Evolutionary conservation across 306 rosid species (phyloP).

Genomic region (Cucurbita argyrosperma): DNA sequence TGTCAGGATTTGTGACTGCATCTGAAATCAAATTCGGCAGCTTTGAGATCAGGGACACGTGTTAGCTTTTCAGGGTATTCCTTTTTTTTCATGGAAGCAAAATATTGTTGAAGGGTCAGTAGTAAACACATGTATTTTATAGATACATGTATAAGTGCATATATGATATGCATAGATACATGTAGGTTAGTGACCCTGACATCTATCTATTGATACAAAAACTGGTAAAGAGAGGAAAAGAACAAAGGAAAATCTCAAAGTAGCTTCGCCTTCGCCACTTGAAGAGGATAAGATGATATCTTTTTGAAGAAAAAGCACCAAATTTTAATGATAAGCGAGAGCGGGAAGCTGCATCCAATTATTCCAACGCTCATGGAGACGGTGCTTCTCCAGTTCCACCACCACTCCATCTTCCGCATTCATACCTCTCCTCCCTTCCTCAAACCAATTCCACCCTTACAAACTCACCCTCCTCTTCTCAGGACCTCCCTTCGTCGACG

Average conservation of each 20-base stretch:
- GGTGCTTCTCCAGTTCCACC: slow-evolving; percentile 22
- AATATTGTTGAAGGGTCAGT: too few species aligned
- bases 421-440: slow-evolving; percentile 2
- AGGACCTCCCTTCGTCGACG: slow-evolving; percentile 13
- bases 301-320: not conserved
- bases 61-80: not conserved
- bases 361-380: slow-evolving; percentile 16
- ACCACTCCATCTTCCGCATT: slow-evolving; percentile 10
- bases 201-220: too few species aligned
- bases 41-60: not conserved
- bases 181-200: too few species aligned
- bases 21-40: not conserved
- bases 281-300: slow-evolving; percentile 10
- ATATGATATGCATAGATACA: too few species aligned
- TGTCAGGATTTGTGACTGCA: too few species aligned
- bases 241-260: not conserved
- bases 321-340: not conserved
- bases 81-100: too few species aligned
- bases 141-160: too few species aligned
- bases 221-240: too few species aligned
- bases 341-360: not conserved
- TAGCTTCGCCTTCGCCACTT: not conserved
- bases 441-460: slow-evolving; percentile 10
- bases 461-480: slow-evolving; percentile 18
- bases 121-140: too few species aligned